Conservation (phyloP, 768 basidiomycete species). For the Hemileccinum rubropunctum region DNA sequence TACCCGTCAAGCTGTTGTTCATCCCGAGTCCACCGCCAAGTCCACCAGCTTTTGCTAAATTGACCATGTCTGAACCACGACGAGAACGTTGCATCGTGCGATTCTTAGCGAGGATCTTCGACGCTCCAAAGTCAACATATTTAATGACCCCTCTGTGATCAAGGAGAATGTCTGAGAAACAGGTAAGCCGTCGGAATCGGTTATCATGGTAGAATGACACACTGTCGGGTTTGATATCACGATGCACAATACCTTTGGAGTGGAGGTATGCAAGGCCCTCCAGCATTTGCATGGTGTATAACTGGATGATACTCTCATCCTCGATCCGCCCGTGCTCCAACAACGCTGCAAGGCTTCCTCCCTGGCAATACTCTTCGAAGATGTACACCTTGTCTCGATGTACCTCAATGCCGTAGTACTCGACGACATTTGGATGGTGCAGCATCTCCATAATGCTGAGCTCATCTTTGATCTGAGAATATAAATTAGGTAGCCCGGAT, state of each 20-base stretch:
- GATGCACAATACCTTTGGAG: slow-evolving; percentile 87
- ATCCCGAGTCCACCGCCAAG: slow-evolving; percentile 43
- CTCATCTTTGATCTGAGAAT: slow-evolving; percentile 93
- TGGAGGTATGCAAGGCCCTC: slow-evolving; percentile 94
- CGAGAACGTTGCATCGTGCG: slow-evolving; percentile 75
- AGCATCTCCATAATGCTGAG: slow-evolving; percentile 97
- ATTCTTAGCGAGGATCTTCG: slow-evolving; percentile 92
- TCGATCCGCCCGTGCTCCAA: slow-evolving; percentile 94
- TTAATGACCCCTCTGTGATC: slow-evolving; percentile 91
- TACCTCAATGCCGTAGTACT: slow-evolving; percentile 98
- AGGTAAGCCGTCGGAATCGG: slow-evolving; percentile 7
- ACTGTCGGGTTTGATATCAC: slow-evolving; percentile 99
- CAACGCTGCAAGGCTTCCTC: slow-evolving; percentile 85
- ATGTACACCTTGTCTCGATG: slow-evolving; percentile 99
- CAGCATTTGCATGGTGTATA: slow-evolving; percentile 96
- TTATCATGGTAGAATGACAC: slow-evolving; percentile 34
- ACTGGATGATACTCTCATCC: slow-evolving; percentile 92
- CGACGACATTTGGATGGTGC: slow-evolving; percentile 95
- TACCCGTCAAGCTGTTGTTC: slow-evolving; percentile 90
- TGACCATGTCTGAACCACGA: slow-evolving; percentile 45
- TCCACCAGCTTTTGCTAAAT: slow-evolving; percentile 34
- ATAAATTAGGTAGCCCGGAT: slow-evolving; percentile 81
- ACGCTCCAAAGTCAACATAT: slow-evolving; percentile 96
- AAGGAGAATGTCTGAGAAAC: slow-evolving; percentile 80
- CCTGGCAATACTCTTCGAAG: slow-evolving; percentile 97